A percentile compares a stretch with the other conserved stretches of the same genome.
Conservation (phyloP, 192 early-diverging fungal genomes). For the Nowakowskiella sp. region DNA sequence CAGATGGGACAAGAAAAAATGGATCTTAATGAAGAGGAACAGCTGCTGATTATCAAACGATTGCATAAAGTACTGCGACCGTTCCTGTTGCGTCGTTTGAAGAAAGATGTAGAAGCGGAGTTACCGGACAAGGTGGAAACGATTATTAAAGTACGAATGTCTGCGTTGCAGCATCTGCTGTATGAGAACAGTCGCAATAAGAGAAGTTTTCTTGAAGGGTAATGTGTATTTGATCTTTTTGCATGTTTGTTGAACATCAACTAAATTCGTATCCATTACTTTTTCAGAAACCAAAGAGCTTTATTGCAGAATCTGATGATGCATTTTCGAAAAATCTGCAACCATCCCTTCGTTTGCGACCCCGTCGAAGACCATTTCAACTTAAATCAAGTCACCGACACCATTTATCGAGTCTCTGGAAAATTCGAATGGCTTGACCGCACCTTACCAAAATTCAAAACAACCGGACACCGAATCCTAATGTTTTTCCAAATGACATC, state of each 20-base stretch:
- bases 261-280: background rate
- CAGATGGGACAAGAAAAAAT: slow-evolving; percentile 73
- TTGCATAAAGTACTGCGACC: slow-evolving; percentile 96
- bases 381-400: slow-evolving; percentile 59
- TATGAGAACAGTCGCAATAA: slow-evolving; percentile 82
- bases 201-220: slow-evolving; percentile 57
- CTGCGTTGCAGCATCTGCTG: slow-evolving; percentile 71
- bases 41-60: slow-evolving; percentile 88
- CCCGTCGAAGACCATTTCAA: slow-evolving; percentile 83
- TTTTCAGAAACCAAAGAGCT: slow-evolving; percentile 46
- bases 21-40: slow-evolving; percentile 96
- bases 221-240: slow-evolving; percentile 45
- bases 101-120: slow-evolving; percentile 97
- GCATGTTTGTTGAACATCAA: slow-evolving; percentile 21
- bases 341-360: slow-evolving; percentile 96
- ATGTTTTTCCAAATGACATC: slow-evolving; percentile 65
- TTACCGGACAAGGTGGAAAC: slow-evolving; percentile 95
- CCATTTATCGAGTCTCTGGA: slow-evolving; percentile 76
- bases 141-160: slow-evolving; percentile 87
- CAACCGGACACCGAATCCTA: slow-evolving; percentile 69
- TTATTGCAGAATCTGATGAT: slow-evolving; percentile 94
- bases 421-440: slow-evolving; percentile 97
- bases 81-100: slow-evolving; percentile 90
- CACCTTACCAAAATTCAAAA: slow-evolving; percentile 82
- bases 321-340: slow-evolving; percentile 97